Conservation (phyloP, 371 early-diverging fungal genomes). For the Mortierella sp. region DNA sequence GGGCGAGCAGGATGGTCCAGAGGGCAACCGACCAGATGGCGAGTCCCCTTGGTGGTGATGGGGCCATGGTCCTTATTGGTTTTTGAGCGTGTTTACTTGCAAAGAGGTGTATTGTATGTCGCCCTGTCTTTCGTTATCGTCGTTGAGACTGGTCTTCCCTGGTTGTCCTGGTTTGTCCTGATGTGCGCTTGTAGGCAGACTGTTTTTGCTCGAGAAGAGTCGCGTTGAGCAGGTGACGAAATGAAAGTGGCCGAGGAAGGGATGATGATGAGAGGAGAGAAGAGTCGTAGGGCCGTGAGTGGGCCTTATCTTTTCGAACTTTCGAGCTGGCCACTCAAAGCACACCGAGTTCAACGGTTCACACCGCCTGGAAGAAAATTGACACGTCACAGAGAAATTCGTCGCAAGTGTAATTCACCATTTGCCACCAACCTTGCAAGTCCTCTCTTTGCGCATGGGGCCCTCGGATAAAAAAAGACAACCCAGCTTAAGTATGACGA, state of each 20-base stretch:
- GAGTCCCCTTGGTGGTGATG: slow-evolving; percentile 36
- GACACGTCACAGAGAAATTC: neutral
- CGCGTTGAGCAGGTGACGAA: slow-evolving; percentile 5
- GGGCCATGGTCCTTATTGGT: slow-evolving; percentile 24
- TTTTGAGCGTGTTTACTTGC: slow-evolving; percentile 3
- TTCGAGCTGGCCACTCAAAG: no score
- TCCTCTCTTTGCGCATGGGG: no score
- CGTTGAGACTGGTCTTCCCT: neutral
- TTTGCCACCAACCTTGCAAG: neutral
- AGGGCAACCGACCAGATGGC: slow-evolving; percentile 28
- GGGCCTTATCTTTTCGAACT: no score
- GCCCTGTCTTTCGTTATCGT: neutral
- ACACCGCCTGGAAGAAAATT: no score
- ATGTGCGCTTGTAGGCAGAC: neutral
- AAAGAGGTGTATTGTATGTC: neutral
- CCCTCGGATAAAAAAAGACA: no score
- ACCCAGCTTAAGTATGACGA: no score
- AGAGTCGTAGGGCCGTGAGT: neutral
- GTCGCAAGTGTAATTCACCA: no score
- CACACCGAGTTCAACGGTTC: no score
- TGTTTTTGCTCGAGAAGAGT: neutral
- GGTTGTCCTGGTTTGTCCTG: neutral
- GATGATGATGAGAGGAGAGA: slow-evolving; percentile 13
- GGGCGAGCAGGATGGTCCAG: slow-evolving; percentile 41
- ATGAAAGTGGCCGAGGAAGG: neutral